Base-by-base conservation (phyloP, 2,329 filamentous ascomycete genomes). In the Aspergillus flavus region DNA sequence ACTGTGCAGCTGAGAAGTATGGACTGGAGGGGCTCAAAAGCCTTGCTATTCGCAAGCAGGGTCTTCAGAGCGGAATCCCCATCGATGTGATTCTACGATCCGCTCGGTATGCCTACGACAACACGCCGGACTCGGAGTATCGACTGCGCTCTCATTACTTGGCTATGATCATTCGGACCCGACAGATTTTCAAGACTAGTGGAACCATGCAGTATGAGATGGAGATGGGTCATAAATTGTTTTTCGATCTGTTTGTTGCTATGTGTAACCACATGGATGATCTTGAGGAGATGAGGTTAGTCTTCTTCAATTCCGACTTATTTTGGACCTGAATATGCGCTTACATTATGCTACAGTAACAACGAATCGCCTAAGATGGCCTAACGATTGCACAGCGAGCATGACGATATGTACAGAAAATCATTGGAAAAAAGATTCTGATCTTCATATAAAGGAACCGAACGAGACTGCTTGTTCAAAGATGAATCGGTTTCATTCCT, bases 191-290 rank as follows among this genome's bases (percentile, higher is more conserved):
- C 82, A 97, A 97, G 90, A 89, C 91, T 82, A 97, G 93, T 84
- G 94, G 94, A 82, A 97, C 94, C 81, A 96, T 97, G 93, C 94
- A 97, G 87, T 90, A 91, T 84, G 94, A 97, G 85, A 97, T 98
- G 94, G 92, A 97, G 85, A 89, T 89, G 80, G 93, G 94, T 79
- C 93, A 88, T 82, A 94, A 94, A 86, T 86, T 97, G 83, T 97
- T 95, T 86, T 98, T 98, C 83, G 94, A 97, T 86, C 85, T 98
- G 81, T 98, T 97, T 80, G 94, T 97, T 78, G 94, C 94, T 75
- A 92, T 97, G 90, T 96, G 93, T 86, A 97, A 97, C 83, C 94
- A 97, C 84, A 91, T 97, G 76, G 94, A 97, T 86, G 94, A 97
- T 81, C 89, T 97, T 82, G 90, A 92, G 82, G 93, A 95, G 78